phyloP scores from a whole-genome alignment of 139 green algal species.

The Spirogloea muscicola region DNA sequence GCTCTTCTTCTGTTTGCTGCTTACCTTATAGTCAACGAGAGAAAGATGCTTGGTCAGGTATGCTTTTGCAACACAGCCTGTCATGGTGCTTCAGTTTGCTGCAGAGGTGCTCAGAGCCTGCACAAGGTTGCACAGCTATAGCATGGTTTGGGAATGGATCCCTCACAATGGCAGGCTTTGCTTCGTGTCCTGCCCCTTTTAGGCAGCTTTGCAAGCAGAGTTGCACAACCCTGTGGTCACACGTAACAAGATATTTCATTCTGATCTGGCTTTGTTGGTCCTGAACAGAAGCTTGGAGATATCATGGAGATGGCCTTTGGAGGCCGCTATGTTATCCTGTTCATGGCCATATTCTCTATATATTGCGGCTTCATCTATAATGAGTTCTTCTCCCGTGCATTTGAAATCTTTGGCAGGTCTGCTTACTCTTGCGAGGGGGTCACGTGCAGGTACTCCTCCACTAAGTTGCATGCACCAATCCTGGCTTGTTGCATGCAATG shows the following conservation, averaged over 20 bases:
- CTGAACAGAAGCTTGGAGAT: constrained; percentile 61
- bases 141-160: too few species aligned
- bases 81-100: too few species aligned
- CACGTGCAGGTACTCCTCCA: constrained; percentile 18
- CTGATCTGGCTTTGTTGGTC: background rate
- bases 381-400: constrained; percentile 95
- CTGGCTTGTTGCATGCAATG: too few species aligned
- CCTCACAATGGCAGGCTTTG: too few species aligned
- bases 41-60: constrained; percentile 55
- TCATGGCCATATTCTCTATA: constrained; percentile 95
- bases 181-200: too few species aligned
- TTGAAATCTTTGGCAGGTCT: constrained; percentile 71
- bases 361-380: constrained; percentile 97
- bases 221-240: too few species aligned
- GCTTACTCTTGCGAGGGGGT: constrained; percentile 43
- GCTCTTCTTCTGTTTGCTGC: constrained; percentile 77
- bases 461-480: too few species aligned
- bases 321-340: constrained; percentile 91
- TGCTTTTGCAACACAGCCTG: too few species aligned
- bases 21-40: constrained; percentile 79
- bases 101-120: too few species aligned
- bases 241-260: too few species aligned
- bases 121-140: too few species aligned
- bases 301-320: constrained; percentile 90
- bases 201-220: too few species aligned